Conservation (phyloP, 495 filamentous ascomycete species). For the Amorphotheca resinae region DNA sequence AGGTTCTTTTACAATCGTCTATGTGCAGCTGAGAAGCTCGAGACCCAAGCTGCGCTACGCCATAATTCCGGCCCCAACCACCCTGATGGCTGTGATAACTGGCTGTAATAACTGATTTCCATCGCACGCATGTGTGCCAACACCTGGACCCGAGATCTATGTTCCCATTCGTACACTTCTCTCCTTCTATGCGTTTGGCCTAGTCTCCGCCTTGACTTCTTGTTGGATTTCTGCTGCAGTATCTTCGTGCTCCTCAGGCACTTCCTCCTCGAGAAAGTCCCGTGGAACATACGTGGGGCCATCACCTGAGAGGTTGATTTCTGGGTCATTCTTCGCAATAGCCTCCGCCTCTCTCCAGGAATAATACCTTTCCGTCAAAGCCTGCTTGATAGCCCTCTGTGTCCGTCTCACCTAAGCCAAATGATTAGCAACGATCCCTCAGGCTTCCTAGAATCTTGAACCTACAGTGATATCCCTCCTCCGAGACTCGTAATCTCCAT, state of each 20-base stretch:
- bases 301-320: slow-evolving; percentile 43
- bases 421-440: not conserved
- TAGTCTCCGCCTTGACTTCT: slow-evolving; percentile 9
- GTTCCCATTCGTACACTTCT: not conserved
- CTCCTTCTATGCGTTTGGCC: slow-evolving; percentile 5
- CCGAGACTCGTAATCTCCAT: slow-evolving; percentile 51
- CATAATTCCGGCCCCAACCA: not conserved
- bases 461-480: slow-evolving; percentile 51
- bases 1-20: no score
- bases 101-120: not conserved
- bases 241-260: slow-evolving; percentile 49
- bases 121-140: not conserved
- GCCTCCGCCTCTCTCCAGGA: slow-evolving; percentile 73
- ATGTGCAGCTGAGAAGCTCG: not conserved
- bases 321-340: slow-evolving; percentile 53
- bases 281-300: slow-evolving; percentile 31
- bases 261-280: slow-evolving; percentile 13
- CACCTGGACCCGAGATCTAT: not conserved
- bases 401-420: slow-evolving; percentile 52
- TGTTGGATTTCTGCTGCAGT: slow-evolving; percentile 36
- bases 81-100: not conserved
- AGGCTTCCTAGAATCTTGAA: no score
- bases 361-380: slow-evolving; percentile 79
- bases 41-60: not conserved
- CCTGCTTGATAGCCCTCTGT: slow-evolving; percentile 67